Base-by-base conservation (phyloP, 495 filamentous ascomycete species). In the Aspergillus kassunensis region DNA sequence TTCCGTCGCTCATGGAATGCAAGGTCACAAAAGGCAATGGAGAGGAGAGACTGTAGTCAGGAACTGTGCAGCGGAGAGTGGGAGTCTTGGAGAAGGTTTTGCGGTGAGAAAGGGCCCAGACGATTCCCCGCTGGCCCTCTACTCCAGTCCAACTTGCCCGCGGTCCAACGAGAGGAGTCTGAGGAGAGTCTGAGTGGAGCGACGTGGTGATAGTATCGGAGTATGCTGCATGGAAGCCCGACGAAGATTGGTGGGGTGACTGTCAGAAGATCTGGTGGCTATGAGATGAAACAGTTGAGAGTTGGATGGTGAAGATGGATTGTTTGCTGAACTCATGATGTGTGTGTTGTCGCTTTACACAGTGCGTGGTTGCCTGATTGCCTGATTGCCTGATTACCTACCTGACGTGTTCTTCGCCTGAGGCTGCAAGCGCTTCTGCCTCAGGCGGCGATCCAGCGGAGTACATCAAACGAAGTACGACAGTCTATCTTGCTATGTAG, bases 181-280 rank as follows among this genome's bases (percentile, higher is more conserved):
- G 25, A 20, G 31, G 30, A 15, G 12, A 23, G 46, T 24, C 7
- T 31, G 16, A 40, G 40, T 43, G 37, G 49, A 54, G 41, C 54
- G 43, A 57, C 43, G 51, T 56, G 58, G 58, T 34, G 47, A 36
- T 51, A 30, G 50, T 56, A 54, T 53, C 34, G 27, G 27, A 23
- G n/a, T 31, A 21, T 56, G 55, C 52, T 58, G 60, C 60, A 58
- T 63, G 55, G 57, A 63, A 57, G 49, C 60, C 60, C 52, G 36
- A 58, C 46, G 39, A 51, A 33, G 34, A 30, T 43, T 36, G 27
- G 2, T 37, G 46, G 35, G 23, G 39, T 44, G 15, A 23, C n/a
- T 29, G 21, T 43, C 34, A 37, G 15, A 21, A 45, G 3, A 16
- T 7, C 11, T 45, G 13, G 16, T 40, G 3, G 25, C 20, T 4